Evolutionary conservation across 208 protist species (phyloP).

Genomic region (Jaenimonas drosophilae): DNA sequence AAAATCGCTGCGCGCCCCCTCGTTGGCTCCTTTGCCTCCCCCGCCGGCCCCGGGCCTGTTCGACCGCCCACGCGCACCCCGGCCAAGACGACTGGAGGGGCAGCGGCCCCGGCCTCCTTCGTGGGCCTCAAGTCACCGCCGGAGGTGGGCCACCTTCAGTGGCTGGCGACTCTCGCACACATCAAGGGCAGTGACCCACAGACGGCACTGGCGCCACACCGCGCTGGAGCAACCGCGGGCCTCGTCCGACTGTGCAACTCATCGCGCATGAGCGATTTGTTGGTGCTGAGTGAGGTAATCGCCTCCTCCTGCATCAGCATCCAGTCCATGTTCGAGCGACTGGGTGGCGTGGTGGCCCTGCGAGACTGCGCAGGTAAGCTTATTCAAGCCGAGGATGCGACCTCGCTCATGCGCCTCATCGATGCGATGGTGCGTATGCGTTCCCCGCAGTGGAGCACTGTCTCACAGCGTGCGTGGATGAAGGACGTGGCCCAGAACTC

Average conservation of each 20-base stretch:
- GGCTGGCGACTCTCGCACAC: constrained; percentile 50
- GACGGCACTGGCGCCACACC: constrained; percentile 50
- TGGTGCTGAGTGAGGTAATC: constrained; percentile 42
- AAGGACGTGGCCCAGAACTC: constrained; percentile 31
- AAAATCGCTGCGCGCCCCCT: neutral
- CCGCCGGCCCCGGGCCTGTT: constrained; percentile 14
- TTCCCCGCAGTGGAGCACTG: constrained; percentile 29
- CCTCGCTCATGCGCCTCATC: constrained; percentile 41
- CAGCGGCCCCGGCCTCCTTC: constrained; percentile 9
- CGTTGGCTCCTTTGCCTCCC: constrained; percentile 8
- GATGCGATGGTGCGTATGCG: constrained; percentile 43
- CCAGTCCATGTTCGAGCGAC: constrained; percentile 50
- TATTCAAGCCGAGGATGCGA: constrained; percentile 15
- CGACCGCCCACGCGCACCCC: constrained; percentile 3
- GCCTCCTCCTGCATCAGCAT: constrained; percentile 35
- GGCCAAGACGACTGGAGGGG: constrained; percentile 4
- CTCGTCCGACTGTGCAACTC: constrained; percentile 71
- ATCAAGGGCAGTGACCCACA: constrained; percentile 37
- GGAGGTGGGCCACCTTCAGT: constrained; percentile 62
- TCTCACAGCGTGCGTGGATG: constrained; percentile 58
- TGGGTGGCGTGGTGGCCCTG: constrained; percentile 54
- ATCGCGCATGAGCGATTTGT: constrained; percentile 43
- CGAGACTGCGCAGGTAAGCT: constrained; percentile 45
- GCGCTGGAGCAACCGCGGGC: constrained; percentile 26
- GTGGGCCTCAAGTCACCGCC: constrained; percentile 34